Evolutionary conservation across 2,329 filamentous ascomycete genomes (phyloP).

Genomic region (Dothideomycetes sp.): DNA sequence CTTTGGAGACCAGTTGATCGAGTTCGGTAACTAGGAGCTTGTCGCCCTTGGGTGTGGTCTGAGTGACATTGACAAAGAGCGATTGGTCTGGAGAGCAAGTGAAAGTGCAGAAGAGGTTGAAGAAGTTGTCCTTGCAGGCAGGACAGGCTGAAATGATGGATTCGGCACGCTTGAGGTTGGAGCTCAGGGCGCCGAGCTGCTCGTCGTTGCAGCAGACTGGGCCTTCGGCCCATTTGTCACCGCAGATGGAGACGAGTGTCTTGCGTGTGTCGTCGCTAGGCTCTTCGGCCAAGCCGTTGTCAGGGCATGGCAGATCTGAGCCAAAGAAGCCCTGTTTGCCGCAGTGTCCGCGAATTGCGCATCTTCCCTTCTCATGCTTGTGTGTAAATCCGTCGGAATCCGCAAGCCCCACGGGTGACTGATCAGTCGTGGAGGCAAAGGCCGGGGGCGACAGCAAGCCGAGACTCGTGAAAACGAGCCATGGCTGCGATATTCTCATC

Average conservation of each 20-base stretch:
- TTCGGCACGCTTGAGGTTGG: slow-evolving; percentile 77
- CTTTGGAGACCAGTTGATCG: slow-evolving; percentile 76
- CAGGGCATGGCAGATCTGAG: slow-evolving; percentile 79
- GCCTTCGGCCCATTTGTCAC: slow-evolving; percentile 72
- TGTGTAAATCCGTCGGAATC: slow-evolving; percentile 13
- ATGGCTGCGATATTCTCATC: slow-evolving; percentile 7
- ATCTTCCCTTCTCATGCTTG: slow-evolving; percentile 78
- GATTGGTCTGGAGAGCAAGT: slow-evolving; percentile 97
- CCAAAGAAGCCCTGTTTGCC: slow-evolving; percentile 87
- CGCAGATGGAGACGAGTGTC: slow-evolving; percentile 77
- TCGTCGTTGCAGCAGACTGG: slow-evolving; percentile 76
- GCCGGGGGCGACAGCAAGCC: slow-evolving; percentile 4
- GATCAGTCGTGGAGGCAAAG: background rate
- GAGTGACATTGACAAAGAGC: slow-evolving; percentile 85
- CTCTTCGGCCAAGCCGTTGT: slow-evolving; percentile 72
- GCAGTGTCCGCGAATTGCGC: slow-evolving; percentile 84
- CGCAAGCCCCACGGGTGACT: background rate
- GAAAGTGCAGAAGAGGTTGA: slow-evolving; percentile 95
- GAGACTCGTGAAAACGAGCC: slow-evolving; percentile 10
- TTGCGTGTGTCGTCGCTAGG: slow-evolving; percentile 63
- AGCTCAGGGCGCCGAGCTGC: slow-evolving; percentile 73
- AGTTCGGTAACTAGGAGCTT: slow-evolving; percentile 74
- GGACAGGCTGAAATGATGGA: slow-evolving; percentile 88
- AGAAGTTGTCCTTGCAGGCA: slow-evolving; percentile 97
- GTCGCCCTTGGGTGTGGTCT: slow-evolving; percentile 49